Evolutionary conservation across 768 basidiomycete species (phyloP), one percentile per base, ranked within the genome.

Genomic region (Fomitopsis serialis): DNA sequence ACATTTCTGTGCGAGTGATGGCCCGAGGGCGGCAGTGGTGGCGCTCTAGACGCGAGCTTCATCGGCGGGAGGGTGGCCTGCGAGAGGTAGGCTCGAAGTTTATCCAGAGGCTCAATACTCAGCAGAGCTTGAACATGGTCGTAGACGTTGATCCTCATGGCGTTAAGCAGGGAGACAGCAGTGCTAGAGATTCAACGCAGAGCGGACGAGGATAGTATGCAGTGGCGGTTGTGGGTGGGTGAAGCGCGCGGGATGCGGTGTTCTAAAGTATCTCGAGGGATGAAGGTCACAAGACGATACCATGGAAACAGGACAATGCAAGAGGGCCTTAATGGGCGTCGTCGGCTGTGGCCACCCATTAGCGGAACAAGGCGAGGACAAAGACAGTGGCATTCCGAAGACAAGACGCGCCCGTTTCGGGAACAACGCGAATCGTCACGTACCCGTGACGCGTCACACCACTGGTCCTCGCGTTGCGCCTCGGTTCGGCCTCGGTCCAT

Each of bases 1-100:
- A 62, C 51, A 57, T 81, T 80, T 46, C 61, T 45, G 61, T 80
- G 77, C 59, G 74, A 77, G 63, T 75, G 77, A 55, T 62, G 56
- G 21, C 66, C 65, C 22, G 63, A 59, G 15, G 55, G 43, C 2
- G 63, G 63, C 22, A 60, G 13, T 23, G 23, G 37, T 11, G 61
- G 59, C 17, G 52, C 44, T 0, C 23, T 37, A 10, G 42, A 32
- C 22, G 52, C 56, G n/a, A 61, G 52, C 2, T 23, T 23, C 63
- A 66, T 64, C 10, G 15, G 10, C 12, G 66, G 63, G 11, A 64
- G 49, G 1, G 35, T 22, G 2, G 56, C 54, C 13, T 27, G 27
- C 11, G 29, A 6, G 15, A 58, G n/a, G 44, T 59, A 63, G 24
- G 22, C 19, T 22, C 42, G 22, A 4, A 51, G 50, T 17, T 43